These are phyloP conservation scores for Globisporangium megalacanthum DNA, from an alignment of 352 stramenopile species.

Conservation along the genomic window DNA sequence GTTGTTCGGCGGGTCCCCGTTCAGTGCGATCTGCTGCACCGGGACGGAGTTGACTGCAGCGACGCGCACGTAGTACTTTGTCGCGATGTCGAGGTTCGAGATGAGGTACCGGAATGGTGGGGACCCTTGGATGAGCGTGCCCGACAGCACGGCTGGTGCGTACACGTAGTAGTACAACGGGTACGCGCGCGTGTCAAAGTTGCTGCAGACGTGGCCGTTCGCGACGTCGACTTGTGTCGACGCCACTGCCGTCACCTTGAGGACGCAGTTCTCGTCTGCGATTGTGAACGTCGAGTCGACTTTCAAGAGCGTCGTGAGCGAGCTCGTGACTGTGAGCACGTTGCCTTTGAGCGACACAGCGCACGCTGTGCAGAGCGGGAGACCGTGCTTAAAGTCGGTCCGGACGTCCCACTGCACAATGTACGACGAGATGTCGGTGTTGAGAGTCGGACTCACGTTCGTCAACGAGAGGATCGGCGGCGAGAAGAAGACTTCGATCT, in stretches of 20 bases:
- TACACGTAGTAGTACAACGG: slow-evolving; percentile 62
- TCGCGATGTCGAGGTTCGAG: slow-evolving; percentile 45
- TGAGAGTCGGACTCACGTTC: slow-evolving; percentile 59
- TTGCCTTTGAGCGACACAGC: slow-evolving; percentile 34
- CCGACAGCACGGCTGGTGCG: slow-evolving; percentile 39
- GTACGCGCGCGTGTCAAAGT: slow-evolving; percentile 44
- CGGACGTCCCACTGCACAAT: slow-evolving; percentile 86
- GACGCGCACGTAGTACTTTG: slow-evolving; percentile 90
- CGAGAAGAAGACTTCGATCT: slow-evolving; percentile 89
- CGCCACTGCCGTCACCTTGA: slow-evolving; percentile 26
- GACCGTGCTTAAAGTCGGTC: slow-evolving; percentile 60
- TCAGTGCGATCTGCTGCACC: slow-evolving; percentile 77
- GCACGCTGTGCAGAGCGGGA: slow-evolving; percentile 41
- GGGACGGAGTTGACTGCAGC: slow-evolving; percentile 88
- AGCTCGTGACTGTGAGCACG: slow-evolving; percentile 31
- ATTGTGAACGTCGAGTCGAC: slow-evolving; percentile 45
- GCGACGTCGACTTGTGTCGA: slow-evolving; percentile 24
- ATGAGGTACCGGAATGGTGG: slow-evolving; percentile 84
- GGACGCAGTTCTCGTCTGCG: slow-evolving; percentile 38
- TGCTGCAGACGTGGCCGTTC: slow-evolving; percentile 25
- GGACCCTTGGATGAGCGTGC: slow-evolving; percentile 55
- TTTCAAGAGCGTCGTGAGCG: slow-evolving; percentile 22
- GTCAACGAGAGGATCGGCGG: slow-evolving; percentile 49
- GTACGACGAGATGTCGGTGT: slow-evolving; percentile 86
- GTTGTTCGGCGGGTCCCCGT: slow-evolving; percentile 80